These are phyloP conservation scores for Microascus cirrosus DNA, from an alignment of 2,329 filamentous ascomycete genomes.

Conservation along the genomic window DNA sequence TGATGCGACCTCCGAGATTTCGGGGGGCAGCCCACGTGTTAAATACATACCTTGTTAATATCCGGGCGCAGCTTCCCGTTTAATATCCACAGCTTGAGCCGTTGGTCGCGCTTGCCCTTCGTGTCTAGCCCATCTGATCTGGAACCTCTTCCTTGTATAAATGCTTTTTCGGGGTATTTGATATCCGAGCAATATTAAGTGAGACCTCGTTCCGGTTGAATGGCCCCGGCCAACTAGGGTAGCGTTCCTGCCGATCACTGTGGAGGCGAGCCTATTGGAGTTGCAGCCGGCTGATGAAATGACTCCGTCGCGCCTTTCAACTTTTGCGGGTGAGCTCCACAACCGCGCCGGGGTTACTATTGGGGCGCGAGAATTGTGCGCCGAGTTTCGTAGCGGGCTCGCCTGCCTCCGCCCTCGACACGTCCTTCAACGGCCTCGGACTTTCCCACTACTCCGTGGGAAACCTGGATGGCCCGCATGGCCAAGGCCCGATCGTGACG, in stretches of 20 bases:
- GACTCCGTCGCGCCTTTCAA: neutral
- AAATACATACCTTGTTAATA: neutral
- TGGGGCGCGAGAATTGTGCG: neutral
- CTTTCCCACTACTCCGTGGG: neutral
- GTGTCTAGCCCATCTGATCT: neutral
- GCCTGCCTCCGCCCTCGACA: neutral
- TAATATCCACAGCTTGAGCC: neutral
- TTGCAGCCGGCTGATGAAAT: neutral
- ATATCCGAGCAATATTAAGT: neutral
- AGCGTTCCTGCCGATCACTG: neutral
- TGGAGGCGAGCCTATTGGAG: neutral
- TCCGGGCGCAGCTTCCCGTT: neutral
- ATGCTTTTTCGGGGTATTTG: neutral
- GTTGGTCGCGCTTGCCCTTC: neutral
- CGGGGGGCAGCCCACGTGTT: neutral
- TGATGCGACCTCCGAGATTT: neutral
- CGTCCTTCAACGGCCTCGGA: neutral
- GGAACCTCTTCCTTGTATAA: neutral
- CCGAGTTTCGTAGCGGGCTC: neutral
- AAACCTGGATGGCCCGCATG: neutral
- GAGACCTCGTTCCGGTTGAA: neutral
- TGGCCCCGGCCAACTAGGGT: neutral
- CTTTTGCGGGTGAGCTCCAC: neutral
- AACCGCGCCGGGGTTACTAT: neutral
- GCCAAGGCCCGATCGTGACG: too few species aligned